Percentiles rank a stretch among this genome's conserved stretches.
Conservation (phyloP, 2,329 filamentous ascomycete genomes). For the Aspergillus sp. region DNA sequence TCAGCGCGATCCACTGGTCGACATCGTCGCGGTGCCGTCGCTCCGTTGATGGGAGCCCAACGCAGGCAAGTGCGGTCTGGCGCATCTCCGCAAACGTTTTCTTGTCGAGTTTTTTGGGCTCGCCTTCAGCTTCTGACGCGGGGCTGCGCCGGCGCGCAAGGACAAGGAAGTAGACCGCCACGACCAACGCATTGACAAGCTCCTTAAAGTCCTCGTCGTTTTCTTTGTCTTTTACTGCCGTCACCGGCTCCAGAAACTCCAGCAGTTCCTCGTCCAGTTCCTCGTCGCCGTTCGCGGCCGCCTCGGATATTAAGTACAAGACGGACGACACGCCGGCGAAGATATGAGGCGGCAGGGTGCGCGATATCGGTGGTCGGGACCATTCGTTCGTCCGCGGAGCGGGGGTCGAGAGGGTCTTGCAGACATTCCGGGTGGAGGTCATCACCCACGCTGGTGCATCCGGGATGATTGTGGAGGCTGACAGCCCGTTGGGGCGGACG, state of each 20-base stretch:
- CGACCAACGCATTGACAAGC: conserved; percentile 36
- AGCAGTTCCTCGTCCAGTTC: conserved; percentile 40
- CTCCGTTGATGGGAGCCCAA: conserved; percentile 42
- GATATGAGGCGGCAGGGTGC: conserved; percentile 66
- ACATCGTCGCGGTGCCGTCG: conserved; percentile 51
- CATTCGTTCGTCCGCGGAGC: conserved; percentile 34
- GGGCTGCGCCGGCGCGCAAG: conserved; percentile 50
- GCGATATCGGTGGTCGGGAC: conserved; percentile 38
- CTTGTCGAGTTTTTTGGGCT: conserved; percentile 37
- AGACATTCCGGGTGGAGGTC: conserved; percentile 65
- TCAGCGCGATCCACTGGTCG: conserved; percentile 59
- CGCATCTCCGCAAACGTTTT: conserved; percentile 43
- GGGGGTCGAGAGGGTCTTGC: conserved; percentile 60
- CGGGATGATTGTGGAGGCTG: conserved; percentile 28
- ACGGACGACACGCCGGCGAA: conserved; percentile 68
- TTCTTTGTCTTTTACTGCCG: conserved; percentile 43
- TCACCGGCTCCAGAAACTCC: conserved; percentile 37
- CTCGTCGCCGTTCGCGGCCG: conserved; percentile 49
- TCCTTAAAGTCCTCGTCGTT: conserved; percentile 48
- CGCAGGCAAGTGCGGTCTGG: conserved; percentile 35
- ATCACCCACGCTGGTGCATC: conserved; percentile 66
- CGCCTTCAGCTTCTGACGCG: conserved; percentile 7
- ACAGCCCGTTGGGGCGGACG: conserved; percentile 18
- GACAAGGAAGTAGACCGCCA: conserved; percentile 46
- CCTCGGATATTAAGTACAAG: conserved; percentile 45